Percentiles rank a stretch among this genome's conserved stretches.
Conservation (phyloP, 345 rosid genomes). For the Dimocarpus longan region DNA sequence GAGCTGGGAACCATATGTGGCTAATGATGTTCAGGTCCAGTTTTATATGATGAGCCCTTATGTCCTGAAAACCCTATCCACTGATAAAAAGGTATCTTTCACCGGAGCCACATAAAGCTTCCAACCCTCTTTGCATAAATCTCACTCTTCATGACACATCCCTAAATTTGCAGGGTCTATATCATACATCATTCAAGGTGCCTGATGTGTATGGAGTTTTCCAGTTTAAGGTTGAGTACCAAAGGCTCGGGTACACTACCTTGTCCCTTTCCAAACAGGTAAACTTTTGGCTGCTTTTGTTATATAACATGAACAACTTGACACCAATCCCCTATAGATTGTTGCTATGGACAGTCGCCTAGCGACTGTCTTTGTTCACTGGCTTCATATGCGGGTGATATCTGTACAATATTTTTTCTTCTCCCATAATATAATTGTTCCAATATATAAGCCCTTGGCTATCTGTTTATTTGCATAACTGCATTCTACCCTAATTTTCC, state of each 20-base stretch:
- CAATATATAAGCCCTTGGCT: too few relatives aligned
- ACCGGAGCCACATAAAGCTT: background rate
- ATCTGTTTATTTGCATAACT: too few relatives aligned
- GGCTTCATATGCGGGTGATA: too few relatives aligned
- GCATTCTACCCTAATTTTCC: too few relatives aligned
- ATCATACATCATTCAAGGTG: conserved; percentile 63
- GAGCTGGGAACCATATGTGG: conserved; percentile 71
- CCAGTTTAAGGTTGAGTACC: conserved; percentile 76
- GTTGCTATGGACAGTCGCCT: too few relatives aligned
- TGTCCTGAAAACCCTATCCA: conserved; percentile 60
- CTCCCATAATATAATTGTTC: too few relatives aligned
- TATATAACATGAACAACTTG: conserved; percentile 1
- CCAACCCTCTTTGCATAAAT: background rate
- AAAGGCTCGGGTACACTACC: conserved; percentile 67
- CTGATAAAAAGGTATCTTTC: conserved; percentile 50
- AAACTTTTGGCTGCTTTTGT: conserved; percentile 12
- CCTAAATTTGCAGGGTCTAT: conserved; percentile 55
- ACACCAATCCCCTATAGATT: background rate
- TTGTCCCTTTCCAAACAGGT: conserved; percentile 74
- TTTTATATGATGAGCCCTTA: conserved; percentile 84
- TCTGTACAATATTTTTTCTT: too few relatives aligned
- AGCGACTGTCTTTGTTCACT: too few relatives aligned
- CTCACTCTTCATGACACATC: background rate
- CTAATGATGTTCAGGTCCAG: conserved; percentile 69
- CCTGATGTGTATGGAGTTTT: conserved; percentile 81